phyloP scores from a whole-genome alignment of 2,329 filamentous ascomycete species.

The Paraphaeosphaeria sporulosa region DNA sequence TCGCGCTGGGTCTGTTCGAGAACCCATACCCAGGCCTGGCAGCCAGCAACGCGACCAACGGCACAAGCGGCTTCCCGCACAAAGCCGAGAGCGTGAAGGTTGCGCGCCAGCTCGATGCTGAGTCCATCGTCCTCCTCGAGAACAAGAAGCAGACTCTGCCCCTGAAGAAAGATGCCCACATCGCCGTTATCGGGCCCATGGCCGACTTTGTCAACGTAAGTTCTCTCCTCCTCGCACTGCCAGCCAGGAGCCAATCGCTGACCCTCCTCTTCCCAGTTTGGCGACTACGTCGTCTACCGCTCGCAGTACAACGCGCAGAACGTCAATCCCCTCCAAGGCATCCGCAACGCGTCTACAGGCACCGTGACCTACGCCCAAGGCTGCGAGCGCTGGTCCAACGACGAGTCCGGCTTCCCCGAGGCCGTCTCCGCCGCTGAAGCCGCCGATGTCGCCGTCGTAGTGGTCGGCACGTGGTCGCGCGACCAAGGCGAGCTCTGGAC shows the following conservation, averaged over 20 bases:
- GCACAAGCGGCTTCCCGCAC: slow-evolving; percentile 63
- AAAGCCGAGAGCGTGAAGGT: slow-evolving; percentile 66
- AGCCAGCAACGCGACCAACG: slow-evolving; percentile 44
- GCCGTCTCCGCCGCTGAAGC: slow-evolving; percentile 70
- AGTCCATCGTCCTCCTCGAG: slow-evolving; percentile 77
- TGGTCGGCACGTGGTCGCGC: slow-evolving; percentile 78
- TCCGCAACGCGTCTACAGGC: slow-evolving; percentile 65
- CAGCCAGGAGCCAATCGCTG: not conserved
- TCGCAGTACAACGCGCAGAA: slow-evolving; percentile 66
- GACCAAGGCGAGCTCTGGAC: slow-evolving; percentile 76
- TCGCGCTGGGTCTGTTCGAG: slow-evolving; percentile 74
- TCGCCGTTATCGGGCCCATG: slow-evolving; percentile 80
- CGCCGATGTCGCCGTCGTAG: slow-evolving; percentile 75
- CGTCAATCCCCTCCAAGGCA: slow-evolving; percentile 74
- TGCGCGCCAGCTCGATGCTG: slow-evolving; percentile 70
- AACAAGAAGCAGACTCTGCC: slow-evolving; percentile 72
- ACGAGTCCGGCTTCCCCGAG: slow-evolving; percentile 71
- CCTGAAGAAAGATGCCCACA: slow-evolving; percentile 69
- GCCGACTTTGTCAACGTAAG: slow-evolving; percentile 73
- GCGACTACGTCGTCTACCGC: slow-evolving; percentile 74
- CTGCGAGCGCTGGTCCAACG: slow-evolving; percentile 75
- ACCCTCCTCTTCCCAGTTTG: slow-evolving; percentile 59
- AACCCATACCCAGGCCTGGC: slow-evolving; percentile 69
- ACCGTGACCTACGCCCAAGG: slow-evolving; percentile 72
- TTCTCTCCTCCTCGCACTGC: slow-evolving; percentile 15